Conservation (phyloP, 2,329 filamentous ascomycete species). For the Fusarium beomiforme region DNA sequence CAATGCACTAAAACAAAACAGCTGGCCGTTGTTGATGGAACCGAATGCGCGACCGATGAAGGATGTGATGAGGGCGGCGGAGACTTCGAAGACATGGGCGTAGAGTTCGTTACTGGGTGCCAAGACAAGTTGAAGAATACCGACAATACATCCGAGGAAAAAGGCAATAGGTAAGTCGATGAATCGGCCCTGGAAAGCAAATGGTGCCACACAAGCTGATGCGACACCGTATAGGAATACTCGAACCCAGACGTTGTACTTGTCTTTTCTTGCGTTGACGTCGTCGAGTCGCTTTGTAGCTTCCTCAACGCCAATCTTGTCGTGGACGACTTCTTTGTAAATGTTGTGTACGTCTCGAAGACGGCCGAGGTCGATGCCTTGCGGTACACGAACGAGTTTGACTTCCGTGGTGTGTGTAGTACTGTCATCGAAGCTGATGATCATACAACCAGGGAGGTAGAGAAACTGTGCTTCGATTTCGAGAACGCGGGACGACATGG, state of each 20-base stretch:
- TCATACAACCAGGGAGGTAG: conserved; percentile 93
- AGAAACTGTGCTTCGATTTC: conserved; percentile 91
- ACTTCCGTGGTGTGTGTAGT: conserved; percentile 82
- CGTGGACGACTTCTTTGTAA: conserved; percentile 85
- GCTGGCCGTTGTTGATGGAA: conserved; percentile 65
- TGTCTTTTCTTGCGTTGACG: conserved; percentile 57
- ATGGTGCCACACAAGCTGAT: conserved; percentile 79
- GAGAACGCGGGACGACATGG: conserved; percentile 87
- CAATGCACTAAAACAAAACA: conserved; percentile 78
- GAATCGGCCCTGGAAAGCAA: conserved; percentile 79
- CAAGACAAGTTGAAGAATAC: conserved; percentile 77
- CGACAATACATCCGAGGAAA: conserved; percentile 77
- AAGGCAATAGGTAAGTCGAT: conserved; percentile 84
- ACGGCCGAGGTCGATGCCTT: conserved; percentile 79
- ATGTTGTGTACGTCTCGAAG: conserved; percentile 79
- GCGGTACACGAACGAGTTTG: conserved; percentile 74
- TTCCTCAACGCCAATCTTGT: conserved; percentile 77
- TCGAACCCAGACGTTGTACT: conserved; percentile 62
- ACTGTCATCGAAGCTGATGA: conserved; percentile 86
- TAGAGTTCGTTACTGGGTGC: conserved; percentile 79
- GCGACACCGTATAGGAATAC: conserved; percentile 80
- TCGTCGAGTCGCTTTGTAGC: conserved; percentile 70
- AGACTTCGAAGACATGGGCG: conserved; percentile 62
- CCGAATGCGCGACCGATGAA: conserved; percentile 76
- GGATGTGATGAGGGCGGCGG: conserved; percentile 70